Conservation (phyloP, 2,329 filamentous ascomycete genomes). For the Volutella citrinella region DNA sequence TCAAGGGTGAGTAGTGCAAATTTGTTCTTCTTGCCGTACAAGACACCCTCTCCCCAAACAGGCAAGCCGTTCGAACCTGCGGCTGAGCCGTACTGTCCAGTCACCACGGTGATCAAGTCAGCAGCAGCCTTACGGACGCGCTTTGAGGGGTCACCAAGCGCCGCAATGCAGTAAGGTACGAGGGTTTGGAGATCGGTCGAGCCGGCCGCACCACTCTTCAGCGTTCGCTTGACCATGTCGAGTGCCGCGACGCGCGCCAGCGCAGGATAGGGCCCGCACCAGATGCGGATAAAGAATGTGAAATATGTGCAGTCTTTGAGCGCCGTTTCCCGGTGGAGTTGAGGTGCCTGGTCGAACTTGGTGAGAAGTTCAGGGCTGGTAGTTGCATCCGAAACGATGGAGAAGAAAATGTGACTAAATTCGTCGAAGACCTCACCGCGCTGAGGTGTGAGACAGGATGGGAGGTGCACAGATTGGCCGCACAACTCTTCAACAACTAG, state of each 20-base stretch:
- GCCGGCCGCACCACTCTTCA: constrained; percentile 49
- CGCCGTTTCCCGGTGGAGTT: constrained; percentile 53
- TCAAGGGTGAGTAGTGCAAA: constrained; percentile 58
- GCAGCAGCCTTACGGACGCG: constrained; percentile 75
- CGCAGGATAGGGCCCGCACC: constrained; percentile 68
- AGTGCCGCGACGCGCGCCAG: constrained; percentile 68
- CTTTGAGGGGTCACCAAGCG: constrained; percentile 71
- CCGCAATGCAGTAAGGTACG: constrained; percentile 76
- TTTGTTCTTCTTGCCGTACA: constrained; percentile 61
- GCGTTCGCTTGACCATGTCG: constrained; percentile 55
- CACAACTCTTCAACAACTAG: constrained; percentile 38
- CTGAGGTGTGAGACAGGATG: constrained; percentile 51
- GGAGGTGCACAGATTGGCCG: constrained; percentile 34
- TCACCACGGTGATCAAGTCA: constrained; percentile 59
- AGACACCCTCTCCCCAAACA: constrained; percentile 57
- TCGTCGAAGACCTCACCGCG: constrained; percentile 54
- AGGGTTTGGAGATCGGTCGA: constrained; percentile 71
- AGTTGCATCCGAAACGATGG: constrained; percentile 44
- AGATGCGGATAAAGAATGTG: constrained; percentile 72
- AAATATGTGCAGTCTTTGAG: constrained; percentile 64
- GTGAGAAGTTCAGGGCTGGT: constrained; percentile 38
- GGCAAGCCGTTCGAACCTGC: constrained; percentile 37
- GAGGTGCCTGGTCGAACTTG: constrained; percentile 52
- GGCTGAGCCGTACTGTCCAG: constrained; percentile 42
- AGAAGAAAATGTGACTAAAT: constrained; percentile 57